Evolutionary conservation across 805 yeast genomes (phyloP).

Genomic region (Kregervanrija delftensis): DNA sequence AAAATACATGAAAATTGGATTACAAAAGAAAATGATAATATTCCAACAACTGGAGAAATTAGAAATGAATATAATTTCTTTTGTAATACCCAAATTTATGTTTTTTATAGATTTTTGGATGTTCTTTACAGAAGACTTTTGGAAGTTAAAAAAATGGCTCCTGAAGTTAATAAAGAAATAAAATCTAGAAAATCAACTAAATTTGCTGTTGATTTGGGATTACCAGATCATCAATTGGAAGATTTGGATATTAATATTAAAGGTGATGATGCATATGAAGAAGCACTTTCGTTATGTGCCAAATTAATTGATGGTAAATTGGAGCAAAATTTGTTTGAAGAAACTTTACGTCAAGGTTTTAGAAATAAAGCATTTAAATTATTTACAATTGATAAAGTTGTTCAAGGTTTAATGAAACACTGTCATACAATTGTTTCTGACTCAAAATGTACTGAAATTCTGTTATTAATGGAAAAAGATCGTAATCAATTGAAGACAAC

Average conservation of each 20-base stretch:
- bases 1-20: constrained; percentile 31
- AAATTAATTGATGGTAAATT: constrained; percentile 80
- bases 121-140: constrained; percentile 72
- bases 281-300: constrained; percentile 68
- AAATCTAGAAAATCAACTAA: constrained; percentile 53
- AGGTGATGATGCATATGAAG: constrained; percentile 67
- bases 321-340: constrained; percentile 94
- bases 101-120: constrained; percentile 80
- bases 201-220: constrained; percentile 82
- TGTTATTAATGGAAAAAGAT: constrained; percentile 77
- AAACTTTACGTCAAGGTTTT: constrained; percentile 89
- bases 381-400: constrained; percentile 88
- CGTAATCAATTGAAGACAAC: constrained; percentile 57
- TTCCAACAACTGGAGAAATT: constrained; percentile 19
- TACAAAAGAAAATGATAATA: constrained; percentile 18
- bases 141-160: constrained; percentile 70
- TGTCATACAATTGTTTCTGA: constrained; percentile 81
- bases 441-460: constrained; percentile 69
- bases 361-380: constrained; percentile 88
- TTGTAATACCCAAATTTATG: constrained; percentile 82
- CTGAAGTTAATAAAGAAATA: constrained; percentile 67
- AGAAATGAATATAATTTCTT: constrained; percentile 69
- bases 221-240: constrained; percentile 71
- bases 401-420: constrained; percentile 78
- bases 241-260: constrained; percentile 72